Evolutionary conservation across 1,284 basidiomycete genomes (phyloP), one percentile per base, ranked within the genome.

Genomic region (Apiotrichum brassicae): DNA sequence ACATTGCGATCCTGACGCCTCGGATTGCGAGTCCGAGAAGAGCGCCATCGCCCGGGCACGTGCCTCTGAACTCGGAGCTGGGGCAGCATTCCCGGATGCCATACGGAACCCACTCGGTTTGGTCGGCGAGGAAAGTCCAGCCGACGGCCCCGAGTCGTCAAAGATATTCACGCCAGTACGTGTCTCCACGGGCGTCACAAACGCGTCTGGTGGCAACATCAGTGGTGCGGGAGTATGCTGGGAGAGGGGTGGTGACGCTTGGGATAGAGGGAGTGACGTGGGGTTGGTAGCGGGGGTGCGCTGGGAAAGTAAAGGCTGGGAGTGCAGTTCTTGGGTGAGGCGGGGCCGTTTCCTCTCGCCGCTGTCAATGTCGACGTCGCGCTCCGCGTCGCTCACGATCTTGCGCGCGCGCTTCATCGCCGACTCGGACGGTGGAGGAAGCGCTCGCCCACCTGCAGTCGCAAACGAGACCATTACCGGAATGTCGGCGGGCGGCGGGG

Each of bases 391-490:
- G n/a, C 39, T 44, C 42, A 63, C 56, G 6, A 70, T 42, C 44
- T 57, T 57, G 7, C 48, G 51, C 3, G 63, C 65, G 40, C 53
- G 57, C 1, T 49, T 52, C 34, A 67, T 36, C 4, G 69, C 61
- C 20, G 48, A 53, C 7, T 39, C 55, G 1, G 63, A 64, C 3
- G 67, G 69, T 5, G 57, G 50, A 6, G 58, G 47, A 18, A 68
- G 47, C 9, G 34, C 36, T 14, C 53, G 59, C 1, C 63, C 62
- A 42, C 54, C 20, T 3, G 53, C 68, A 0, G 64, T 69, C 8
- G 57, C 46, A 49, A 71, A 72, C 0, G 61, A 60, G 11, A 60
- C 54, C 19, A 52, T 35, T 1, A 54, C 43, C 12, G 60, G 59
- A n/a, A 55, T 55, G 2, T 44, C 26, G 11, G 46, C 35, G 2